Conservation (phyloP, 345 rosid genomes). For the Aquilaria yunnanensis region DNA sequence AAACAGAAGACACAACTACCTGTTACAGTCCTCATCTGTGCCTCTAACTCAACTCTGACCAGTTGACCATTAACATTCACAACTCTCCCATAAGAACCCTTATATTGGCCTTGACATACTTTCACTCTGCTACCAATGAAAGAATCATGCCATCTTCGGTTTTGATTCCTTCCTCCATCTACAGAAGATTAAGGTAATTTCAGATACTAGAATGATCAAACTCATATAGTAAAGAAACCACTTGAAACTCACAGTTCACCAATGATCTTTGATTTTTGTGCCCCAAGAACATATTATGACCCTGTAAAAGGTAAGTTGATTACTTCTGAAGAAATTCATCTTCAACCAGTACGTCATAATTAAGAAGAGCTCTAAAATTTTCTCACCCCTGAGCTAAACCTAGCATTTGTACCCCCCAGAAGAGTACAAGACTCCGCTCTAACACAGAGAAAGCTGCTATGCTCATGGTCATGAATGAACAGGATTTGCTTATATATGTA, state of each 20-base stretch:
- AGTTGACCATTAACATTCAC: conserved; percentile 60
- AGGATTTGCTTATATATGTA: conserved; percentile 67
- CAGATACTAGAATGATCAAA: background rate
- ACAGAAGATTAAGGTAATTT: conserved; percentile 1
- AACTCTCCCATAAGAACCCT: conserved; percentile 84
- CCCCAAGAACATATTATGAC: background rate
- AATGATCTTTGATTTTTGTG: background rate
- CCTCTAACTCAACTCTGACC: conserved; percentile 82
- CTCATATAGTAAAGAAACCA: conserved; percentile 8
- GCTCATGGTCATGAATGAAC: conserved; percentile 77
- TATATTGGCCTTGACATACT: conserved; percentile 67
- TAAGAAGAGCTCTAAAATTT: background rate
- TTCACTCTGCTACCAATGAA: conserved; percentile 68
- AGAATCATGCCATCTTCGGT: conserved; percentile 70
- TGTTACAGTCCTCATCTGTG: conserved; percentile 76
- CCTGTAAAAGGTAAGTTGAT: background rate
- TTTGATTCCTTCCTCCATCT: conserved; percentile 78
- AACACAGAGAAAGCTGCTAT: conserved; percentile 82
- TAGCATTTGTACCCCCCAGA: conserved; percentile 70
- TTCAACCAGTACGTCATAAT: background rate
- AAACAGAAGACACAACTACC: conserved; percentile 37
- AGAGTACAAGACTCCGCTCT: conserved; percentile 60
- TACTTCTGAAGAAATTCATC: background rate
- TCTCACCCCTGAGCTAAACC: conserved; percentile 55
- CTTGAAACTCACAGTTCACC: background rate